Evolutionary conservation across 345 rosid genomes (phyloP), one percentile per base, ranked within the genome.

Genomic region (Lepidium africanum): DNA sequence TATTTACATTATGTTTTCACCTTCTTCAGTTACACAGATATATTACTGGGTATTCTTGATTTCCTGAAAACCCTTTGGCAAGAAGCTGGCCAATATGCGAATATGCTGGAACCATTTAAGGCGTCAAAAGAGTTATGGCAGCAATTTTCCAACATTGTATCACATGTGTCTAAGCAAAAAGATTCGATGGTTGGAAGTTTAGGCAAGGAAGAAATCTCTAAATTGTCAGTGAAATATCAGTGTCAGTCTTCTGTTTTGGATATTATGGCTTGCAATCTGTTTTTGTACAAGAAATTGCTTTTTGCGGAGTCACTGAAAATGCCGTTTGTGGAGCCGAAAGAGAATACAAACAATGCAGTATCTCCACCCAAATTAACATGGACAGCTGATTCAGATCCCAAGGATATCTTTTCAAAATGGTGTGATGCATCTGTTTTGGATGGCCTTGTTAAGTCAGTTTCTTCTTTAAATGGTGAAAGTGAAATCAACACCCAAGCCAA

Each of bases 1-100:
- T 52, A 55, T 51, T 40, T 59, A 71, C 62, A 32, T 51, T 42
- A 61, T 71, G 56, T 43, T 70, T 69, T 69, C 39, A 38, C 63
- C 42, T 63, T 77, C 73, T 81, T 53, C 92, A 94, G 99, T 73
- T 79, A 84, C 69, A 82, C 95, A 7, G 50, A 74, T 41, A 41
- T 80, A 52, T 76, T 89, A 76, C 83, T 89, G 69, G 58, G 71
- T 75, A 63, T 85, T 54, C 83, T 91, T 61, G 77, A 82, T 73
- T 82, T 94, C 79, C 80, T 94, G 40, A 94, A 87, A 86, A 78
- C 92, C 48, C 77, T 87, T 78, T 94, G 99, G 97, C 91, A 89
- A 79, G 96, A 92, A 68, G 97, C 93, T 77, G 87, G 76, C 62
- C 91, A 80, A 15, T 91, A 86, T 69, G 72, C 69, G 1, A 50